phyloP scores from a whole-genome alignment of 2,329 filamentous ascomycete genomes.

The Cryphonectria japonica region DNA sequence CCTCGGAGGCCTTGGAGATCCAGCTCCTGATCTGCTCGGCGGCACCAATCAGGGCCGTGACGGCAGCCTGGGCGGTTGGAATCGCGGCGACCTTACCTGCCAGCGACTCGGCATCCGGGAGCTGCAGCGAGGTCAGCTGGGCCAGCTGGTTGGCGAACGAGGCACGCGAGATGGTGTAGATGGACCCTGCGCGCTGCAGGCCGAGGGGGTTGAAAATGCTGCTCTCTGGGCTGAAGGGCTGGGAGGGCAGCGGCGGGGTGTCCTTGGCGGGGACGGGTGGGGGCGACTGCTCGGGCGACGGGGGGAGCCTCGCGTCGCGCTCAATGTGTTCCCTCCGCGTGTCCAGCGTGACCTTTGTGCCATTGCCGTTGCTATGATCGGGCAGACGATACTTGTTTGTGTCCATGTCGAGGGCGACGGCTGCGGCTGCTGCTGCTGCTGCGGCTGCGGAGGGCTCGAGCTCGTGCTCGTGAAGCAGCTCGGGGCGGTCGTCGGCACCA shows the following conservation, averaged over 20 bases:
- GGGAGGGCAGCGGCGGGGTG: conserved; percentile 46
- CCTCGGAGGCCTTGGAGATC: conserved; percentile 90
- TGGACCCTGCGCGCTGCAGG: conserved; percentile 75
- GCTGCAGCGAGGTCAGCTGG: conserved; percentile 85
- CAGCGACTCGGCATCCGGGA: conserved; percentile 83
- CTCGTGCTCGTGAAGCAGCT: conserved; percentile 58
- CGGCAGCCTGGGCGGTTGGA: conserved; percentile 80
- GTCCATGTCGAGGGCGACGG: conserved; percentile 64
- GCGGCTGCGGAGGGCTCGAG: conserved; percentile 45
- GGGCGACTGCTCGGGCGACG: conserved; percentile 46
- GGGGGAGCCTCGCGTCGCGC: conserved; percentile 47
- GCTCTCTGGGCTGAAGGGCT: conserved; percentile 51
- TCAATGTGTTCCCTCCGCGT: conserved; percentile 63
- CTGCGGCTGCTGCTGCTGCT: conserved; percentile 21
- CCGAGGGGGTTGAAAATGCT: conserved; percentile 71
- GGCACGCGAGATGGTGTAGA: conserved; percentile 89
- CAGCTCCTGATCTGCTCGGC: conserved; percentile 92
- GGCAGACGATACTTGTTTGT: conserved; percentile 75
- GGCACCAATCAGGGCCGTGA: conserved; percentile 80
- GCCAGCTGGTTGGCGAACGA: conserved; percentile 94
- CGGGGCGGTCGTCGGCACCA: conserved; percentile 36
- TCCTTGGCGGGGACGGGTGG: conserved; percentile 52
- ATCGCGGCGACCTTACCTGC: conserved; percentile 84
- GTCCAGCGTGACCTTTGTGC: conserved; percentile 64
- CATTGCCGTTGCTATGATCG: conserved; percentile 70